Evolutionary conservation across 768 basidiomycete genomes (phyloP), one percentile per base, ranked within the genome.

Genomic region (Exidia glandulosa): DNA sequence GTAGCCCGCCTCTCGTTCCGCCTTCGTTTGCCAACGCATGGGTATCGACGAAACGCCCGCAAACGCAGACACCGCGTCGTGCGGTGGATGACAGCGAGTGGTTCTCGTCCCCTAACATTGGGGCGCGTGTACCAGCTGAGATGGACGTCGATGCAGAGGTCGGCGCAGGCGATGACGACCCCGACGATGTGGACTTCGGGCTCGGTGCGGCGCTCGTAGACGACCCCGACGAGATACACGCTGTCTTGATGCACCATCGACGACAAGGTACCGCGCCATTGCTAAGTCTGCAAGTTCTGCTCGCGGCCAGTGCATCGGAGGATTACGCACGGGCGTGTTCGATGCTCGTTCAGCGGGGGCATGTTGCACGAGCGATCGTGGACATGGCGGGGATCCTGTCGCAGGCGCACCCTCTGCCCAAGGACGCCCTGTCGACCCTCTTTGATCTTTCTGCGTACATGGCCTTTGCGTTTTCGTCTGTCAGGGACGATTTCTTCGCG

Each of bases 311-410:
- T 25, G 25, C 25, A 54, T 54, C 50, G 10, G 16, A 23, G 30
- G 50, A 54, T 7, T 54, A 54, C 19, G 19, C 27, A 29, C 50
- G 25, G 12, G 50, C 50, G 25, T 54, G 50, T 19, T 54, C 50
- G 14, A 31, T 27, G 25, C 50, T 54, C 27, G 25, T 54, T 12
- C 27, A 27, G 7, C 50, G 30, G 50, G 50, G 50, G 12, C 27
- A 31, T 7, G 50, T 54, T 54, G 50, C 61, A 14, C 45, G 58
- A 3, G 47, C 60, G 2, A 58, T 71, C 1, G 59, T 65, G 10
- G 54, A 60, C 2, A 68, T 74, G 57, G 69, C 63, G 2, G 56
- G 52, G 7, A 59, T 71, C 10, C 55, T 71, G n/a, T n/a, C n/a
- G n/a, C n/a, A n/a, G n/a, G n/a, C n/a, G n/a, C n/a, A n/a, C n/a